phyloP scores from a whole-genome alignment of 2,329 filamentous ascomycete genomes.

The Ceratocystis colombiana region DNA sequence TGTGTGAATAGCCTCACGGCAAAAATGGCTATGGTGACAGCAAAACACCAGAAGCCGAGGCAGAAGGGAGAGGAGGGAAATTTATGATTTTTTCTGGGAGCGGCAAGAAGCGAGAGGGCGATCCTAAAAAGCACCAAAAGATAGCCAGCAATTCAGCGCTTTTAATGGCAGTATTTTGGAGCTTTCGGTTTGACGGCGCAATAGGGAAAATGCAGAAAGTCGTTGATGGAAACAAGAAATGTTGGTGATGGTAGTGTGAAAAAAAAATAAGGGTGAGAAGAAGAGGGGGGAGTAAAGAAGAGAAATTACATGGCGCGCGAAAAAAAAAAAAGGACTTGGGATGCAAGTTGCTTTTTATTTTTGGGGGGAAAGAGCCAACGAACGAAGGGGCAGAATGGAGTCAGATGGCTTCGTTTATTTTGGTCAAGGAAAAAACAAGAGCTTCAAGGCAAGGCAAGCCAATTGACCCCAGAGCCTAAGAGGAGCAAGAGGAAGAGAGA shows the following conservation, averaged over 20 bases:
- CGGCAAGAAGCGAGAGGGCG: not conserved
- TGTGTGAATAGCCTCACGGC: constrained; percentile 21
- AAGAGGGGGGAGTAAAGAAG: constrained; percentile 19
- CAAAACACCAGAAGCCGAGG: constrained; percentile 6
- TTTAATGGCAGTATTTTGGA: constrained; percentile 13
- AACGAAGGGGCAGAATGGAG: constrained; percentile 28
- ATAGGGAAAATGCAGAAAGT: constrained; percentile 19
- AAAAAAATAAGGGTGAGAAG: constrained; percentile 17
- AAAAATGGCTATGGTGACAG: constrained; percentile 12
- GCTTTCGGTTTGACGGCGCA: constrained; percentile 18
- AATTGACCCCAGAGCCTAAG: not conserved
- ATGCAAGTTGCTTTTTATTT: constrained; percentile 21
- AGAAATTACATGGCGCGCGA: constrained; percentile 7
- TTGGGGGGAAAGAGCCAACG: constrained; percentile 14
- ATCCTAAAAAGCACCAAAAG: not conserved
- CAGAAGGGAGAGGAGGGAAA: not conserved
- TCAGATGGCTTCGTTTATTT: constrained; percentile 18
- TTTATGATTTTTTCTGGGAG: not conserved
- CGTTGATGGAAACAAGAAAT: not conserved
- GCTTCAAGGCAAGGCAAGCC: not conserved
- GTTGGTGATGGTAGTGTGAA: constrained; percentile 14
- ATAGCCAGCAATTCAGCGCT: constrained; percentile 21
- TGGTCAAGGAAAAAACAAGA: constrained; percentile 6
- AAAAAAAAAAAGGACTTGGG: constrained; percentile 20
- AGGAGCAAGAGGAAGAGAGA: not conserved